Evolutionary conservation across 139 green algal species (phyloP).

Genomic region (Tetratostichococcus sp.): DNA sequence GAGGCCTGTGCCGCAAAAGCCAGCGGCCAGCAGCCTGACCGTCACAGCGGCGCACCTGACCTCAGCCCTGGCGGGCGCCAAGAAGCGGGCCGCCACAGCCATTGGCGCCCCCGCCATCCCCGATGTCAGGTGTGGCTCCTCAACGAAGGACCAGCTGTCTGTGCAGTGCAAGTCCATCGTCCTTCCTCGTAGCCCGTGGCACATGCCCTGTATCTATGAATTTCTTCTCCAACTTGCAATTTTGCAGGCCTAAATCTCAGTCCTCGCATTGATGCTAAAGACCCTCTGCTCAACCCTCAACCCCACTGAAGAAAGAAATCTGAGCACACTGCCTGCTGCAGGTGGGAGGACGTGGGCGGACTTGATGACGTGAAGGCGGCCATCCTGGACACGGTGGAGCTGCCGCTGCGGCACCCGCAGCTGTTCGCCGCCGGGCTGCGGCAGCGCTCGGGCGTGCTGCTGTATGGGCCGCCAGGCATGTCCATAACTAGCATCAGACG

Average conservation of each 20-base stretch:
- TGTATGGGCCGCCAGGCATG: conserved; percentile 89
- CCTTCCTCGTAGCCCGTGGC: too few relatives aligned
- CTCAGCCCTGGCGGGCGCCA: conserved; percentile 44
- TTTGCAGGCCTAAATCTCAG: too few relatives aligned
- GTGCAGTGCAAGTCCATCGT: too few relatives aligned
- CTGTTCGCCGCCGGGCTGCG: conserved; percentile 81
- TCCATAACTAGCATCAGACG: too few relatives aligned
- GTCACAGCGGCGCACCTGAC: conserved; percentile 31
- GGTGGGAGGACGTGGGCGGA: conserved; percentile 90
- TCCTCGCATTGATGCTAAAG: too few relatives aligned
- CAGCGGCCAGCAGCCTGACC: background rate
- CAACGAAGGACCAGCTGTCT: too few relatives aligned
- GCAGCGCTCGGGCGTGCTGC: conserved; percentile 81
- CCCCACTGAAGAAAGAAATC: too few relatives aligned
- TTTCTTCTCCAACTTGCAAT: too few relatives aligned
- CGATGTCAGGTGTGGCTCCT: conserved; percentile 6
- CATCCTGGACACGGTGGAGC: conserved; percentile 91
- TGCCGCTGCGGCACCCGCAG: conserved; percentile 78
- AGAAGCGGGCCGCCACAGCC: conserved; percentile 59
- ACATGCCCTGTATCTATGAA: too few relatives aligned
- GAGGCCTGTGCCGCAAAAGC: background rate
- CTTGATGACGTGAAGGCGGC: conserved; percentile 77
- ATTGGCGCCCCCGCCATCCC: conserved; percentile 54
- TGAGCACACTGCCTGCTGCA: too few relatives aligned
- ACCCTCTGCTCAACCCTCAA: too few relatives aligned